Evolutionary conservation across 2,329 filamentous ascomycete genomes (phyloP), one percentile per base, ranked within the genome.

Genomic region (Aspergillus novofumigatus): DNA sequence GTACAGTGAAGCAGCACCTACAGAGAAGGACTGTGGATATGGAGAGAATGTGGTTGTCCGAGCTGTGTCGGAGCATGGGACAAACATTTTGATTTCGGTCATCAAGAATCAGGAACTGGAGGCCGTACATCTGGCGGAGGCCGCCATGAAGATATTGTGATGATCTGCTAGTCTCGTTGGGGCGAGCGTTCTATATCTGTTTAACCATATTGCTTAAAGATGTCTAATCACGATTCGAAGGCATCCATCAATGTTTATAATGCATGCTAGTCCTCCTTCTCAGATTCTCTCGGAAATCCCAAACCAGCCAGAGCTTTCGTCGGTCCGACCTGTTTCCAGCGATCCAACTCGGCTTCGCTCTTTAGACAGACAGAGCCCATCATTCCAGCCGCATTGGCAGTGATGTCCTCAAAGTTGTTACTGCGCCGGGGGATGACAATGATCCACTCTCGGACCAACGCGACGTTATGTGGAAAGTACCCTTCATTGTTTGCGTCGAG

Each of bases 311-410:
- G 53, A 20, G 77, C 72, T 14, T 70, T 67, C 4, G 59, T 61
- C 7, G 68, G 72, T 1, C 77, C 78, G 28, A 73, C 51, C 29
- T 60, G 54, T 51, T 70, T 63, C 78, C 78, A 80, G 32, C 66
- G 64, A 28, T 75, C 65, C 38, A 79, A 56, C 11, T 71, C 62
- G 1, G 68, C 66, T 17, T 73, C 59, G 3, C 67, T 69, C 1
- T 74, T 72, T 23, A 65, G 11, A 45, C 58, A 62, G 8, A 64
- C 48, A 4, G 62, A 64, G 0, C 80, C 80, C 51, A 82, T 53
- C 79, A 82, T 81, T 1, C 77, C 79, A 0, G 73, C 71, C 0
- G 78, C 71, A 60, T 81, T 81, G 1, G 75, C 76, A 44, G 73
- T 77, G 1, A 73, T 68, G 0, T 72, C 75, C 9, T 71, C 63